Evolutionary conservation across 2,329 filamentous ascomycete species (phyloP).

Genomic region (Davidsoniella eucalypti): DNA sequence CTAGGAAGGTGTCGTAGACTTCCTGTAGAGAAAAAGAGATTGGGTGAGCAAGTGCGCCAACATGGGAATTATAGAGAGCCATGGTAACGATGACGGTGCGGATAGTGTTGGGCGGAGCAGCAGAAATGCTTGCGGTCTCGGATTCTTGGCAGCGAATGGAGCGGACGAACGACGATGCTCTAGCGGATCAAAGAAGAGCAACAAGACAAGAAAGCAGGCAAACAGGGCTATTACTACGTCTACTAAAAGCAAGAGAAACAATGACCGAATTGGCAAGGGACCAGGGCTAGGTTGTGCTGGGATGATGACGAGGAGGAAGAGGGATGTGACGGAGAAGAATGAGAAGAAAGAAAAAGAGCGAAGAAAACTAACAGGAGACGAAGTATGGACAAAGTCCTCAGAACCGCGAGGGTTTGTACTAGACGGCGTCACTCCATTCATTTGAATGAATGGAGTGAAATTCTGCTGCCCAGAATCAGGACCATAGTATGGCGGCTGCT

Average conservation of each 20-base stretch:
- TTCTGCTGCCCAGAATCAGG: slow-evolving; percentile 25
- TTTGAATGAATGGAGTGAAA: slow-evolving; percentile 37
- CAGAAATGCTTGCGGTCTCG: no score
- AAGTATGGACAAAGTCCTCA: slow-evolving; percentile 37
- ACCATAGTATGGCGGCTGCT: slow-evolving; percentile 30
- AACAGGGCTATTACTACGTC: no score
- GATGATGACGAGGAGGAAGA: neutral
- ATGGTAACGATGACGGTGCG: slow-evolving; percentile 14
- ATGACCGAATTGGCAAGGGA: neutral
- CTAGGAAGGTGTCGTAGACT: slow-evolving; percentile 5
- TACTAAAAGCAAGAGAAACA: neutral
- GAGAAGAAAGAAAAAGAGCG: neutral
- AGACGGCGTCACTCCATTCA: slow-evolving; percentile 35
- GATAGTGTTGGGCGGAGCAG: no score
- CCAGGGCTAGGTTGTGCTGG: neutral
- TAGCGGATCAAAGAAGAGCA: neutral
- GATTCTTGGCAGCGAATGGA: no score
- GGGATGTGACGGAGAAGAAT: neutral
- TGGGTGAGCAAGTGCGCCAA: neutral
- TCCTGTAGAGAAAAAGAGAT: slow-evolving; percentile 4
- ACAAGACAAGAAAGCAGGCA: neutral
- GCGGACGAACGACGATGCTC: no score
- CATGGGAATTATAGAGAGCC: slow-evolving; percentile 5
- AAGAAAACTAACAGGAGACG: slow-evolving; percentile 29
- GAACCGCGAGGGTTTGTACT: slow-evolving; percentile 36